phyloP scores from a whole-genome alignment of 2,329 filamentous ascomycete species.

The Cladosporium sp. region DNA sequence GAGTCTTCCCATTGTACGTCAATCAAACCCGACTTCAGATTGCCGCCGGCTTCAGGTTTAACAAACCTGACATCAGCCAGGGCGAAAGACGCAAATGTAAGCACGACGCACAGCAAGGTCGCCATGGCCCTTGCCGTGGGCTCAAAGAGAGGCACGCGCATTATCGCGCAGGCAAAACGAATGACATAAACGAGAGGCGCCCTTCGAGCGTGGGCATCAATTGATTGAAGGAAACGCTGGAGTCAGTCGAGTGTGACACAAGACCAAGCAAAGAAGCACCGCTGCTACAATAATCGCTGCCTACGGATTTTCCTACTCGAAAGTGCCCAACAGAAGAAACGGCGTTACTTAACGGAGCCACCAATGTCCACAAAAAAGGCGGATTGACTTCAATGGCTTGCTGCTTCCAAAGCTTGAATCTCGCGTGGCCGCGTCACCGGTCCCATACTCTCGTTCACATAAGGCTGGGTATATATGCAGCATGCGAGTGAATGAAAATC shows the following conservation, averaged over 20 bases:
- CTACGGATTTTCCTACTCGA: no score
- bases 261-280: no score
- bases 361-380: background rate
- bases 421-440: conserved; percentile 8
- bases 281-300: no score
- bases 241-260: no score
- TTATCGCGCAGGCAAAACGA: background rate
- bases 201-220: no score
- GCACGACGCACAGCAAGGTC: background rate
- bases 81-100: conserved; percentile 36
- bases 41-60: conserved; percentile 48
- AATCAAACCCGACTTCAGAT: conserved; percentile 45
- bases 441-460: no score
- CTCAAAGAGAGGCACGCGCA: background rate
- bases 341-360: background rate
- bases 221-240: no score
- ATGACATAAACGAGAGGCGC: background rate
- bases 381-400: conserved; percentile 3
- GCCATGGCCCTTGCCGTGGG: background rate
- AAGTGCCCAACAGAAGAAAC: background rate
- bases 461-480: no score
- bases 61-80: conserved; percentile 54
- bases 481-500: no score
- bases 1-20: conserved; percentile 55
- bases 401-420: conserved; percentile 6